Percentiles rank a stretch among this genome's conserved stretches.
Conservation (phyloP, 768 basidiomycete species). For the Hygrocybe punicea region DNA sequence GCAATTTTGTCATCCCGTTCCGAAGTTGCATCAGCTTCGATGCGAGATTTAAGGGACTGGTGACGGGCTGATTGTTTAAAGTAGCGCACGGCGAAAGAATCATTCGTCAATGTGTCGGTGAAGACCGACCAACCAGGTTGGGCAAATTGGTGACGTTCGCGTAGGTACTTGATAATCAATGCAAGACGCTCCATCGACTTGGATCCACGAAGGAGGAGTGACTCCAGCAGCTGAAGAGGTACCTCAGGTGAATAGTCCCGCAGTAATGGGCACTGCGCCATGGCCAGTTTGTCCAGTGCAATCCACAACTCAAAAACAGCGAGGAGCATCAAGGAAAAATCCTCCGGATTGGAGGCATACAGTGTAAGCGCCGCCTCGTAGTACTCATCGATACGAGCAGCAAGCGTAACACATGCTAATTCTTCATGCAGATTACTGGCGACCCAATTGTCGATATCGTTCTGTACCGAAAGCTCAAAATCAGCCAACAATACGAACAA, state of each 20-base stretch:
- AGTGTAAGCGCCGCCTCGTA: conserved; percentile 19
- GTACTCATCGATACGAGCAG: conserved; percentile 26
- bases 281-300: conserved; percentile 39
- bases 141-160: conserved; percentile 20
- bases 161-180: conserved; percentile 30
- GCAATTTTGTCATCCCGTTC: conserved; percentile 18
- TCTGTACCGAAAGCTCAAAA: conserved; percentile 34
- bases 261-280: conserved; percentile 38
- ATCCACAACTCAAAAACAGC: conserved; percentile 49
- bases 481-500: conserved; percentile 30
- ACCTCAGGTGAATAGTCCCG: conserved; percentile 46
- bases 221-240: conserved; percentile 34
- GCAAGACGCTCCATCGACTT: conserved; percentile 27
- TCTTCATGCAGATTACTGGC: conserved; percentile 10
- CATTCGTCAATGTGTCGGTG: conserved; percentile 8
- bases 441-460: conserved; percentile 35
- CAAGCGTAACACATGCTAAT: conserved; percentile 21
- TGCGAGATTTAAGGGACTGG: conserved; percentile 21
- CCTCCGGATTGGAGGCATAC: conserved; percentile 38
- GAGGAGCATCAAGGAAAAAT: conserved; percentile 43
- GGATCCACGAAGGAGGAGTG: conserved; percentile 39
- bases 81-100: conserved; percentile 36
- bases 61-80: conserved; percentile 24
- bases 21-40: conserved; percentile 25
- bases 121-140: conserved; percentile 33